Evolutionary conservation across 805 yeast species (phyloP), one percentile per base, ranked within the genome.

Genomic region (Starmerella bombicola): DNA sequence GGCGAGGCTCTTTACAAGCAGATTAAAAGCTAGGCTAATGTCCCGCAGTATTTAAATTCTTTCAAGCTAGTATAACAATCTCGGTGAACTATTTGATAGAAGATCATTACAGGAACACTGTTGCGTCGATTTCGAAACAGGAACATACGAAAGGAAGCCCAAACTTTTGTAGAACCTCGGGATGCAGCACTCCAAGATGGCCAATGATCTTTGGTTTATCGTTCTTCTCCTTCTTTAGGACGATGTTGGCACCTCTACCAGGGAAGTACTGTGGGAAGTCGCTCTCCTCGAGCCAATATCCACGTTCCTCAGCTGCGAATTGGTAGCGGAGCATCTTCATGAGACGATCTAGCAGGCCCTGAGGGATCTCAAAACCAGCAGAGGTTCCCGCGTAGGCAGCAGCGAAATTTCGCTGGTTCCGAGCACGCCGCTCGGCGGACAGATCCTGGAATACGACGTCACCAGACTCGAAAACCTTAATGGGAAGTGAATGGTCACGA

Each of bases 291-390:
- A 65, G 64, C 64, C 65, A 64, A 55, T 61, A 62, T 40, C 95
- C 95, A 66, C 91, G 81, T 46, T 66, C 71, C 38, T 67, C 68
- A 29, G 45, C 51, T 47, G 72, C 69, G 91, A 93, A 82, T 33
- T 75, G 73, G 28, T 93, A 76, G 70, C 96, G 80, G 67, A 91
- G 72, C 56, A 95, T 88, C 67, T 85, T 88, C 96, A 91, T 86
- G 49, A 93, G 67, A 56, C 93, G 82, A 53, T 93, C 96, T 46
- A 91, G 70, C 52, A 91, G 69, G 53, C 99, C 99, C 67, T 91
- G 98, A 38, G 84, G 83, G 49, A 69, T 70, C 66, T 91, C 99
- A 57, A 91, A 91, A 44, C 96, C 95, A 15, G 96, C 82, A 15
- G 86, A 76, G 64, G 86, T 88, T 56, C 97, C 97, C 19, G 88